phyloP scores from a whole-genome alignment of 169 alveolate genomes.

The Eimeria falciformis region DNA sequence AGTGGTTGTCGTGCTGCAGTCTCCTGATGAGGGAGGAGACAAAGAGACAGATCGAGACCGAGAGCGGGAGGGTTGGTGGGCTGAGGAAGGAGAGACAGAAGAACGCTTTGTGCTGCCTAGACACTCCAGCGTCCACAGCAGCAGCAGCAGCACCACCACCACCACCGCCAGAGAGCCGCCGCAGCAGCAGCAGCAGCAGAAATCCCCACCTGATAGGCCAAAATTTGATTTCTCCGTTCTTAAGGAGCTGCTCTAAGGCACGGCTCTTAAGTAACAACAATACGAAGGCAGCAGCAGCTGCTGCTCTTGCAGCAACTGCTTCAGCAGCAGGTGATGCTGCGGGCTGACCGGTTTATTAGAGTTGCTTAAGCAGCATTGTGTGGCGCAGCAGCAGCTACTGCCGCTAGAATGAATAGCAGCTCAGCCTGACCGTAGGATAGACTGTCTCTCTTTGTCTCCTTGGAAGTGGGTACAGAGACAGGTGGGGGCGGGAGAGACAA shows the following conservation, averaged over 20 bases:
- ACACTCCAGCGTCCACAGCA: not conserved
- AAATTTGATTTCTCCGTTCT: not conserved
- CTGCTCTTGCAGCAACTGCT: not conserved
- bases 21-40: not conserved
- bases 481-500: too few relatives aligned
- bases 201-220: not conserved
- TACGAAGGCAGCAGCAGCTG: not conserved
- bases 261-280: too few relatives aligned
- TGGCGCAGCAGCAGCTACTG: too few relatives aligned
- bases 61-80: not conserved
- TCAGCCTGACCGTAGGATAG: too few relatives aligned
- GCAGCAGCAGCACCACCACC: not conserved
- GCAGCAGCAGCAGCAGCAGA: constrained; percentile 8
- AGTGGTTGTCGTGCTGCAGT: not conserved
- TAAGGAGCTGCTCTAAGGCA: not conserved
- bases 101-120: not conserved
- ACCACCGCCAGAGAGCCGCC: not conserved
- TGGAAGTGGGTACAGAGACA: too few relatives aligned
- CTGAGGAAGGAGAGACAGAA: not conserved
- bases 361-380: too few relatives aligned
- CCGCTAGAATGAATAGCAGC: too few relatives aligned
- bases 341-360: too few relatives aligned
- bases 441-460: too few relatives aligned
- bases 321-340: too few relatives aligned
- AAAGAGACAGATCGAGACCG: too few relatives aligned